Conservation (phyloP, 345 rosid species). For the Eucalyptus caleyi region DNA sequence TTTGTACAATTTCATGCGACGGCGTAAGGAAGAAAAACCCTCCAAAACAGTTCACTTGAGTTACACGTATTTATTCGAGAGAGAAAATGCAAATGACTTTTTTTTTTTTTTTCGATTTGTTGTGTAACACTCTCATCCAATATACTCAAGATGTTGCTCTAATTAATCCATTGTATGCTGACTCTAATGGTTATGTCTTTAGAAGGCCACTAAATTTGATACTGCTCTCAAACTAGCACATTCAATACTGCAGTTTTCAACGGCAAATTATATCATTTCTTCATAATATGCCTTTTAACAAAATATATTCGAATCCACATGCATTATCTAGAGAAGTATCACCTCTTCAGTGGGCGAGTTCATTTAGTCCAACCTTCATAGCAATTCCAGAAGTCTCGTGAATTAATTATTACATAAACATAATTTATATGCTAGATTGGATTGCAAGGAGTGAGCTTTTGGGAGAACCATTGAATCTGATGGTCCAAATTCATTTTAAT, state of each 20-base stretch:
- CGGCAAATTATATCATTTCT: no score
- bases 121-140: no score
- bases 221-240: neutral
- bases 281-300: neutral
- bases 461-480: no score
- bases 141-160: no score
- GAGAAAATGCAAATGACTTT: neutral
- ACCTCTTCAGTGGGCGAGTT: neutral
- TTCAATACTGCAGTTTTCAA: neutral
- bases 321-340: no score
- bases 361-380: neutral
- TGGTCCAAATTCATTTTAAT: no score
- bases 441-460: no score
- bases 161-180: no score
- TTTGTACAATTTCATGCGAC: neutral
- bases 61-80: accelerated
- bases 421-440: no score
- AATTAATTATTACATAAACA: no score
- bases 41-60: neutral
- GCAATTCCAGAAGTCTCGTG: neutral
- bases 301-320: no score
- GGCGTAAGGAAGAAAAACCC: neutral
- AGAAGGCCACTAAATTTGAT: neutral
- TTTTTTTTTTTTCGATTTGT: no score
- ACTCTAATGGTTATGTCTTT: neutral